Base-by-base conservation (phyloP, 148 eudicot species). In the Bassia scoparia region DNA sequence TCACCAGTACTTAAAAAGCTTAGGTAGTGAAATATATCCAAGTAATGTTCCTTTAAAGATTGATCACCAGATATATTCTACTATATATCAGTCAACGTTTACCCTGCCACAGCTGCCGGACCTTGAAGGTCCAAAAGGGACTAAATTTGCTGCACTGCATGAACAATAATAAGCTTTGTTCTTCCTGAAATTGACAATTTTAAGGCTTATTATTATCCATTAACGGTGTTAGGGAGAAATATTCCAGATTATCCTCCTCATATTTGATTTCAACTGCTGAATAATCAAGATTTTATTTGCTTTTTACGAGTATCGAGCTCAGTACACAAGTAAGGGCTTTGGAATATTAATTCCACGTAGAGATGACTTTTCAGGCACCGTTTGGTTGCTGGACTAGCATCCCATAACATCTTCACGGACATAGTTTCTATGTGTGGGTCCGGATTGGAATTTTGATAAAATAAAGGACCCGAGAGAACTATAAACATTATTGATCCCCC, bases 371-470 rank as follows among this genome's bases (percentile, higher is more conserved):
- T 6, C 84, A 82, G 74, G 74, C 24, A 82, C 84, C 12, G 7
- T 67, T 61, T 82, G 14, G 70, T 71, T 41, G 53, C 61, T 29
- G 74, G 73, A 12, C 4, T 78, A 13, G 84, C 84, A 82, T 67
- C 84, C 84, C 1, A 82, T 82, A n/a, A 79, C 84, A 82, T 63
- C 72, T 82, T 54, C 84, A 82, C 71, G 84, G 84, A 33, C 58
- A 74, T 3, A 78, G 68, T 31, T 82, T 82, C 31, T 82, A 78
- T 31, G 81, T 2, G 73, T 82, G 33, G 81, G 81, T 38, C 20
- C 0, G 84, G 84, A 43, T 44, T 74, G 81, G 20, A 82, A 82
- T 53, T 82, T 82, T 27, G 68, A 82, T 55, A 66, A 65, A 44
- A 7, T 53, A 13, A 74, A 48, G 38, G 76, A 75, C 56, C 79